Conservation (phyloP, 2,329 filamentous ascomycete species). For the Ophiocordyceps camponoti-rufipedis region DNA sequence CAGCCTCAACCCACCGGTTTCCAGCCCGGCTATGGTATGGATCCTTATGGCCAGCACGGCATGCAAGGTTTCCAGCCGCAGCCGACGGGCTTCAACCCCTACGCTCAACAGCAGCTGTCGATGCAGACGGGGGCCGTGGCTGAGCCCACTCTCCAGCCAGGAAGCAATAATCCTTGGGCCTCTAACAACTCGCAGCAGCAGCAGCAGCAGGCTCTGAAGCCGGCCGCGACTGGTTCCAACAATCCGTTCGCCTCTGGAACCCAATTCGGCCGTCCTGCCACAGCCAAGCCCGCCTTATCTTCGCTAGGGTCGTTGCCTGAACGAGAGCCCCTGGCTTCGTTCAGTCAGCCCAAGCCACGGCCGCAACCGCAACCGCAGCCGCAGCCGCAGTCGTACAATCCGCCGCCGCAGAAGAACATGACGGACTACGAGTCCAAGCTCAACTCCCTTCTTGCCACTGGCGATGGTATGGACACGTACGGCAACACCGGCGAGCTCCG, state of each 20-base stretch:
- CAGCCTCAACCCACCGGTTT: conserved; percentile 33
- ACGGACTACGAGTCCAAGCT: conserved; percentile 55
- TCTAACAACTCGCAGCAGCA: conserved; percentile 38
- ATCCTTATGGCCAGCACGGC: conserved; percentile 41
- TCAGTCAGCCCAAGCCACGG: conserved; percentile 27
- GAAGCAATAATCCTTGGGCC: conserved; percentile 92
- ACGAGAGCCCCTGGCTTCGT: conserved; percentile 53
- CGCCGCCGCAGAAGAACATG: conserved; percentile 34
- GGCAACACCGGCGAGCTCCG: conserved; percentile 93
- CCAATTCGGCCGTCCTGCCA: conserved; percentile 44
- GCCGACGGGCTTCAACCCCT: conserved; percentile 35
- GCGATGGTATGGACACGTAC: conserved; percentile 92
- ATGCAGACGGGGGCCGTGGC: conserved; percentile 19
- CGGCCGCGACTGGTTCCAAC: conserved; percentile 86
- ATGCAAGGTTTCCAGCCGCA: conserved; percentile 30
- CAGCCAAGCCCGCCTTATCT: conserved; percentile 37
- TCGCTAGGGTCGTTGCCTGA: conserved; percentile 63
- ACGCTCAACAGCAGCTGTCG: conserved; percentile 24
- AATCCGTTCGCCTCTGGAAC: conserved; percentile 61
- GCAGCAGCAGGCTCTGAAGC: conserved; percentile 40
- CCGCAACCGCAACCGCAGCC: conserved; percentile 23
- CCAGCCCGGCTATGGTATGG: conserved; percentile 49
- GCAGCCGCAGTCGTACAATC: conserved; percentile 16
- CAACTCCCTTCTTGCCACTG: conserved; percentile 68
- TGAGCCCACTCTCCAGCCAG: conserved; percentile 50